These are phyloP conservation scores for Akanthomyces uredinophilus DNA, from an alignment of 2,329 filamentous ascomycete species.

Conservation along the genomic window DNA sequence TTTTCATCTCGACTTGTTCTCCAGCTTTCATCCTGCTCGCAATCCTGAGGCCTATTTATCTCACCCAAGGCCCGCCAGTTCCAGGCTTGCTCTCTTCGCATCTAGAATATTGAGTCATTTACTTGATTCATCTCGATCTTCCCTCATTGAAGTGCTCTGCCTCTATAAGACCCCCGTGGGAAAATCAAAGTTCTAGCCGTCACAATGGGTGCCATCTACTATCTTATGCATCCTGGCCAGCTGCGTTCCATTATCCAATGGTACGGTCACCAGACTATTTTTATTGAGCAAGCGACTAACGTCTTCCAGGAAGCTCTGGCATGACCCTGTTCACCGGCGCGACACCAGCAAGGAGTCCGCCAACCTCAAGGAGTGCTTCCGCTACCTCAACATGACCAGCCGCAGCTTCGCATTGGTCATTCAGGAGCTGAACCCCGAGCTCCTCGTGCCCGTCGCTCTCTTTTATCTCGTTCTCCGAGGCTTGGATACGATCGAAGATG, in stretches of 20 bases:
- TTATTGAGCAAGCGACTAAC: slow-evolving; percentile 18
- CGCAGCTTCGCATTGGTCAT: slow-evolving; percentile 93
- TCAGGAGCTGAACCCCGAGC: slow-evolving; percentile 89
- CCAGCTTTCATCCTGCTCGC: background rate
- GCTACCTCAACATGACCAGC: slow-evolving; percentile 80
- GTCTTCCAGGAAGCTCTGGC: slow-evolving; percentile 79
- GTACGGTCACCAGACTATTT: slow-evolving; percentile 42
- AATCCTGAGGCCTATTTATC: background rate
- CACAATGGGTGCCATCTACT: slow-evolving; percentile 64
- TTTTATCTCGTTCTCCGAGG: slow-evolving; percentile 93
- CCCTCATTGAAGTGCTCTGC: slow-evolving; percentile 1
- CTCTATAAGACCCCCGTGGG: background rate
- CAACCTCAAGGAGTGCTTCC: slow-evolving; percentile 76
- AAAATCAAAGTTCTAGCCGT: slow-evolving; percentile 17
- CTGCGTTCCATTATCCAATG: slow-evolving; percentile 84
- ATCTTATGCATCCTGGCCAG: slow-evolving; percentile 68
- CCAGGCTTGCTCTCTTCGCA: background rate
- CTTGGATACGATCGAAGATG: slow-evolving; percentile 97
- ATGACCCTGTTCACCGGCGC: slow-evolving; percentile 85
- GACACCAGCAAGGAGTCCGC: slow-evolving; percentile 68
- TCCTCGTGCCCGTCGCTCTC: slow-evolving; percentile 79
- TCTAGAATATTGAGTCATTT: background rate
- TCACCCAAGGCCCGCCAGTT: background rate
- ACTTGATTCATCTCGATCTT: background rate
- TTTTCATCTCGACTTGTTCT: background rate